Percentiles rank a stretch among this genome's conserved stretches.
phyloP scores from a whole-genome alignment of 345 rosid genomes.

The Eutrema heterophyllum region DNA sequence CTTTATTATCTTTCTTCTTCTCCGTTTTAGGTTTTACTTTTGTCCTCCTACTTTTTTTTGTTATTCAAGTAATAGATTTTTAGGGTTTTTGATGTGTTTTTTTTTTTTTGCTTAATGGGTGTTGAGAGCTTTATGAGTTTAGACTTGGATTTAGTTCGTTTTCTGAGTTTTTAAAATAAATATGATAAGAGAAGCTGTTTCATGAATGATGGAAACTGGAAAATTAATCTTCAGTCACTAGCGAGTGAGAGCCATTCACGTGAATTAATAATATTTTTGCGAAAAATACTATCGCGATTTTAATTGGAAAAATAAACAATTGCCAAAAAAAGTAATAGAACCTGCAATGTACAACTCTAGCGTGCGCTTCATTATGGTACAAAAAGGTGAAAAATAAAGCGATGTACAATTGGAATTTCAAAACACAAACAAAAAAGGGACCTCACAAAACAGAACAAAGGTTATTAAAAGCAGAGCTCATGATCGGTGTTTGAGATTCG shows the following conservation, averaged over 20 bases:
- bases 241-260: neutral
- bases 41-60: neutral
- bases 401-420: slow-evolving; percentile 11
- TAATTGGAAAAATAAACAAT: neutral
- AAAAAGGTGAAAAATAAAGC: neutral
- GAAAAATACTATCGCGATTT: neutral
- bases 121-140: neutral
- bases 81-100: neutral
- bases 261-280: neutral
- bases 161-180: neutral
- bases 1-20: neutral
- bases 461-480: slow-evolving; percentile 25
- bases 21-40: neutral
- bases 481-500: slow-evolving; percentile 23
- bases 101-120: neutral
- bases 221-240: neutral
- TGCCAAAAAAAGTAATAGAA: neutral
- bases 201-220: neutral
- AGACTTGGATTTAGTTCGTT: neutral
- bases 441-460: slow-evolving; percentile 8
- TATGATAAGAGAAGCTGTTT: neutral
- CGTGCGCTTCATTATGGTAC: slow-evolving; percentile 14
- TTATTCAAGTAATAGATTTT: neutral
- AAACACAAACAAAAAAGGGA: neutral
- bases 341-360: neutral